phyloP scores from a whole-genome alignment of 371 early-diverging fungal genomes.

The Lichtheimia ramosa region DNA sequence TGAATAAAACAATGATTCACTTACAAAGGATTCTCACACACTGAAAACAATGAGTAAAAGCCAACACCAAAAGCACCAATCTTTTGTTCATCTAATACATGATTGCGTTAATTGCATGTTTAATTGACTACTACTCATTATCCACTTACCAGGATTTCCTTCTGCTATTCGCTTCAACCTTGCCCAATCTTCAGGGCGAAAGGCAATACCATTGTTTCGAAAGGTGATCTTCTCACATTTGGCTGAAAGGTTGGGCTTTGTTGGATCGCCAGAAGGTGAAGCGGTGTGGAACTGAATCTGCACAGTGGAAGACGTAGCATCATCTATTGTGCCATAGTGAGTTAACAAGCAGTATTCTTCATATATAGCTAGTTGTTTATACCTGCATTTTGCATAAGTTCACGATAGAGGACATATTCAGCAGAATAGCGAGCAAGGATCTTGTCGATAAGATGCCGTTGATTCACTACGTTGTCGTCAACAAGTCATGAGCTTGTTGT shows the following conservation, averaged over 20 bases:
- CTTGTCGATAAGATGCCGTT: conserved; percentile 92
- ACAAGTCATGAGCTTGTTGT: neutral
- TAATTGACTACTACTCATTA: no score
- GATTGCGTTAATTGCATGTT: neutral
- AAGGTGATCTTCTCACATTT: conserved; percentile 69
- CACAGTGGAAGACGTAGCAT: conserved; percentile 62
- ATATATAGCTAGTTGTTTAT: neutral
- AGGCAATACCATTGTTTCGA: conserved; percentile 85
- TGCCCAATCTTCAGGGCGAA: conserved; percentile 83
- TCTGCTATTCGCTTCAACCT: conserved; percentile 86
- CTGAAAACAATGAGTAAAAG: conserved; percentile 83
- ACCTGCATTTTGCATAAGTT: conserved; percentile 72
- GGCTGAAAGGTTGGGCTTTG: conserved; percentile 47
- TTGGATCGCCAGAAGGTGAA: conserved; percentile 21
- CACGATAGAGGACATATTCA: conserved; percentile 72
- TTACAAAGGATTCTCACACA: conserved; percentile 88
- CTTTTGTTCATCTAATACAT: conserved; percentile 48
- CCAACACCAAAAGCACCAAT: conserved; percentile 92
- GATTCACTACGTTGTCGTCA: conserved; percentile 51
- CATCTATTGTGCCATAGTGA: conserved; percentile 40
- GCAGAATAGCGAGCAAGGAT: conserved; percentile 85
- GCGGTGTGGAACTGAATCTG: conserved; percentile 58
- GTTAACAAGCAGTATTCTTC: neutral
- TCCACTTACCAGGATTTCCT: conserved; percentile 77
- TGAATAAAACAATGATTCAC: conserved; percentile 14